Evolutionary conservation across 805 yeast genomes (phyloP), one percentile per base, ranked within the genome.

Genomic region (Monosporozyma siamensis): DNA sequence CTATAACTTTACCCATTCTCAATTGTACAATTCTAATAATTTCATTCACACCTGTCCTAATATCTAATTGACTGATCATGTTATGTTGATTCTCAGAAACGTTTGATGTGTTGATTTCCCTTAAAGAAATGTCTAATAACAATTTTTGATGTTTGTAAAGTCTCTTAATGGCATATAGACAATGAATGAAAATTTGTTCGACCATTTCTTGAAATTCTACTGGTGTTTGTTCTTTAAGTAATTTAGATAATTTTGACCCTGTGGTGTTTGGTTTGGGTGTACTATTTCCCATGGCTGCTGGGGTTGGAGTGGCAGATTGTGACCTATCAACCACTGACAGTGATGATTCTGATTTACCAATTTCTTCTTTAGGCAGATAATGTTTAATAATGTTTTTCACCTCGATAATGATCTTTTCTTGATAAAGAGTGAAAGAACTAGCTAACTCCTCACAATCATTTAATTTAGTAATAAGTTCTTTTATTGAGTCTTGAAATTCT

Each of bases 71-170:
- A 63, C 80, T 72, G 6, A 81, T 60, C 51, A 63, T 55, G 41
- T 59, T 58, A 15, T 61, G 56, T 32, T 59, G 60, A 39, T 58
- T 56, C 23, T 44, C 49, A 0, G 68, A 58, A 11, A 43, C 48
- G 24, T 39, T 42, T 38, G 57, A 61, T 6, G 50, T 43, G 29
- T 44, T 45, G 3, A 66, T 38, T 54, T 71, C 66, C 40, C 71
- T 73, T 24, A 82, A 61, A 0, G 94, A 79, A 41, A 83, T 56
- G 49, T 86, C 92, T 11, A 92, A 68, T 23, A 90, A 61, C 4
- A 85, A 52, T 58, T 87, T 88, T 56, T 88, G 95, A 45, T 88
- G 95, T 7, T 75, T 66, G 1, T 85, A 77, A 24, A 89, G 65
- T 44, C 95, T 71, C 48, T 90, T 68, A 21, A 88, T 65, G 15